Evolutionary conservation across 139 green algal species (phyloP).

Genomic region (Raphidocelis subcapitata): DNA sequence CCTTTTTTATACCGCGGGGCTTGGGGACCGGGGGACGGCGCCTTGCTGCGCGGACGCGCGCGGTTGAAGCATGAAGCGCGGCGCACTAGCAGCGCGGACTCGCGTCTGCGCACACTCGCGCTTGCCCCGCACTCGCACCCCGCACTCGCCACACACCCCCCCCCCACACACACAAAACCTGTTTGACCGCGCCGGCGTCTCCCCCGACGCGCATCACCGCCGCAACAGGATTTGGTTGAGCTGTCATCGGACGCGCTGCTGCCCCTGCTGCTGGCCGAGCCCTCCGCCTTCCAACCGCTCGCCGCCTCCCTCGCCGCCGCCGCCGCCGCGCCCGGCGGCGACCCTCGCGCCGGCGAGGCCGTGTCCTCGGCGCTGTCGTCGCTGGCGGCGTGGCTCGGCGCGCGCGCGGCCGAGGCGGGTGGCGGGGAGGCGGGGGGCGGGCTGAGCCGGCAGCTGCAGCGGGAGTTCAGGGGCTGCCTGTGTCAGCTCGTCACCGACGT

Average conservation of each 20-base stretch:
- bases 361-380: slow-evolving; percentile 3
- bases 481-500: slow-evolving; percentile 26
- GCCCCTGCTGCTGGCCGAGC: slow-evolving; percentile 61
- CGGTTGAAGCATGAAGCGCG: too few relatives aligned
- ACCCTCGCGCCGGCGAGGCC: slow-evolving; percentile 1
- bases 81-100: too few relatives aligned
- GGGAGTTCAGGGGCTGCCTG: slow-evolving; percentile 25
- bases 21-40: too few relatives aligned
- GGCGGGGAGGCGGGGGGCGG: not conserved
- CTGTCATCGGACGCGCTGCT: slow-evolving; percentile 67
- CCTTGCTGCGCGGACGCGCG: too few relatives aligned
- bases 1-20: too few relatives aligned
- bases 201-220: not conserved
- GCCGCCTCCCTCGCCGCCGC: slow-evolving; percentile 16
- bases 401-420: slow-evolving; percentile 8
- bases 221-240: slow-evolving; percentile 48
- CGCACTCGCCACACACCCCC: too few relatives aligned
- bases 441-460: not conserved
- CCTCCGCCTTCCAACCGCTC: slow-evolving; percentile 36
- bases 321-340: not conserved
- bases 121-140: too few relatives aligned
- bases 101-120: too few relatives aligned
- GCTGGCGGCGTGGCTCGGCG: slow-evolving; percentile 13
- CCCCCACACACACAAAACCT: too few relatives aligned
- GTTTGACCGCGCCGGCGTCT: too few relatives aligned